These are phyloP conservation scores for Trypanosoma avium DNA, from an alignment of 208 protist genomes.

Conservation along the genomic window DNA sequence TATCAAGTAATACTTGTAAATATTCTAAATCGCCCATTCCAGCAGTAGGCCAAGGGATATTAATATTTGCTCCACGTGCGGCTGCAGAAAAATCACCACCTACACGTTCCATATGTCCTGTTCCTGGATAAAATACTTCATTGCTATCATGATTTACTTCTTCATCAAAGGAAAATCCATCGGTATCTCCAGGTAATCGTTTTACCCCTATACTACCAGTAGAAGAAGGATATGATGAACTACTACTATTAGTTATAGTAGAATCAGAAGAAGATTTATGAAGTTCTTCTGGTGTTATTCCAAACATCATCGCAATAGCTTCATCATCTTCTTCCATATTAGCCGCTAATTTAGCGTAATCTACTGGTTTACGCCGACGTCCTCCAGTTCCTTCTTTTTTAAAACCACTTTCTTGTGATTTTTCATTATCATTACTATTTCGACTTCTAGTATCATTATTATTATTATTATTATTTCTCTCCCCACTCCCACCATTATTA, in stretches of 20 bases:
- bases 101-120: constrained; percentile 69
- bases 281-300: constrained; percentile 20
- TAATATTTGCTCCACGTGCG: constrained; percentile 92
- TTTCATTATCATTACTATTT: not conserved
- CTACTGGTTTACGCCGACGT: constrained; percentile 39
- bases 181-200: constrained; percentile 46
- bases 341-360: constrained; percentile 65
- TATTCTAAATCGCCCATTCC: constrained; percentile 95
- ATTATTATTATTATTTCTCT: constrained; percentile 18
- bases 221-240: not conserved
- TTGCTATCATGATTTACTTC: constrained; percentile 18
- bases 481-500: not conserved
- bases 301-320: constrained; percentile 54
- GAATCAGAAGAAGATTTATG: constrained; percentile 20
- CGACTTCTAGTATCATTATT: constrained; percentile 12
- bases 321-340: constrained; percentile 48
- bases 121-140: constrained; percentile 92
- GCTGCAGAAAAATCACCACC: constrained; percentile 46
- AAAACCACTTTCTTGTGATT: not conserved
- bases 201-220: not conserved
- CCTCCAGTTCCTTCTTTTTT: not conserved
- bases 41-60: constrained; percentile 89
- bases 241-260: constrained; percentile 11
- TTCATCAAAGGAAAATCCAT: constrained; percentile 57
- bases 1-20: constrained; percentile 84